These are phyloP conservation scores for Microcyclospora tardicrescens DNA, from an alignment of 2,329 filamentous ascomycete genomes.

Conservation along the genomic window DNA sequence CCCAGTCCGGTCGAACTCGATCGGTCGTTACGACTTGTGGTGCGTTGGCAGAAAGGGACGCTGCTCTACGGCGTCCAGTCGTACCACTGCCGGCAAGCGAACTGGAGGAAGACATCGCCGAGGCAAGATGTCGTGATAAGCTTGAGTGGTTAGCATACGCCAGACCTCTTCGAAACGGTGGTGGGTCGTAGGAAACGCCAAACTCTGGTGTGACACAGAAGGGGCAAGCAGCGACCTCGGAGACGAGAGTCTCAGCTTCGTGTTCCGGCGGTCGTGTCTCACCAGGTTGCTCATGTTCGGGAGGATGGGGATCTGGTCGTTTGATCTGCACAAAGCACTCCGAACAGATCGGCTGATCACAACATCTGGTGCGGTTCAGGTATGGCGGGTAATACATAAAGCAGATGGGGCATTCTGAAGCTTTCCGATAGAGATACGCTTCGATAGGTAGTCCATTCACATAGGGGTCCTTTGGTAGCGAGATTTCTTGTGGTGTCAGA, in stretches of 20 bases:
- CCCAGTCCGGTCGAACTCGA: slow-evolving; percentile 85
- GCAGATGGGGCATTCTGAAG: slow-evolving; percentile 86
- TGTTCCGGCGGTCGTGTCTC: slow-evolving; percentile 26
- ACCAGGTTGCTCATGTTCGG: slow-evolving; percentile 45
- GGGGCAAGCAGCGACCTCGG: slow-evolving; percentile 81
- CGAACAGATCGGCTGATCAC: slow-evolving; percentile 90
- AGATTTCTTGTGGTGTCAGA: slow-evolving; percentile 62
- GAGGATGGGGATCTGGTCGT: slow-evolving; percentile 77
- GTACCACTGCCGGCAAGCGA: slow-evolving; percentile 52
- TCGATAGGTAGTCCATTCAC: slow-evolving; percentile 92
- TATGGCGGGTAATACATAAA: slow-evolving; percentile 93
- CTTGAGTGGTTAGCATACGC: slow-evolving; percentile 46
- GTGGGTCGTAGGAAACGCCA: slow-evolving; percentile 85
- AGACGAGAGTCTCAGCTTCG: slow-evolving; percentile 57
- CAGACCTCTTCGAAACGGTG: slow-evolving; percentile 75
- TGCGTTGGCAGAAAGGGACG: slow-evolving; percentile 67
- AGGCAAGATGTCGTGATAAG: slow-evolving; percentile 41
- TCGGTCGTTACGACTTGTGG: slow-evolving; percentile 87
- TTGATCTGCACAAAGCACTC: slow-evolving; percentile 99
- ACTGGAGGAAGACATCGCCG: slow-evolving; percentile 77
- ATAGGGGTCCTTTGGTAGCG: slow-evolving; percentile 64
- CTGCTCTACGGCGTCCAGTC: slow-evolving; percentile 43
- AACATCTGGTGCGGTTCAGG: slow-evolving; percentile 86
- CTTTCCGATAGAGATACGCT: slow-evolving; percentile 85
- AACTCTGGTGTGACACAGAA: slow-evolving; percentile 95